Evolutionary conservation across 495 filamentous ascomycete genomes (phyloP).

Genomic region (Daldinia grandis): DNA sequence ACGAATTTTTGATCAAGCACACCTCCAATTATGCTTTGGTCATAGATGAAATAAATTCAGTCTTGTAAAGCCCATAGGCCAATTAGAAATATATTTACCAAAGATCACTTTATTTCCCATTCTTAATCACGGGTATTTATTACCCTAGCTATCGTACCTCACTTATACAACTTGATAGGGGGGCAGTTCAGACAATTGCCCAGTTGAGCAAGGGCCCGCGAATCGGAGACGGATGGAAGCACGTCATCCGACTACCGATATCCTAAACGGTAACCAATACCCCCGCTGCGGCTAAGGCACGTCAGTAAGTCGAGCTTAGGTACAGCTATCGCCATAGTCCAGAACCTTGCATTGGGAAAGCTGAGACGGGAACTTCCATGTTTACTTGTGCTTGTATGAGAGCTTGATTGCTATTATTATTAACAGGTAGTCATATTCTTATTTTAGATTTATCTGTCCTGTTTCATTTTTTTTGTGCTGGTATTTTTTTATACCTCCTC

Average conservation of each 20-base stretch:
- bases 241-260: slow-evolving; percentile 41
- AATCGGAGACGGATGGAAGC: slow-evolving; percentile 34
- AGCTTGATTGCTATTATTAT: slow-evolving; percentile 13
- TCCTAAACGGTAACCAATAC: slow-evolving; percentile 35
- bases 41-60: too few species aligned
- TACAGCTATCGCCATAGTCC: slow-evolving; percentile 2
- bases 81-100: too few species aligned
- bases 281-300: slow-evolving; percentile 30
- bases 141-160: not conserved
- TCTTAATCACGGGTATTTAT: not conserved
- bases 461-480: not conserved
- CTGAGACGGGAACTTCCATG: not conserved
- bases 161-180: slow-evolving; percentile 6
- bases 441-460: not conserved
- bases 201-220: slow-evolving; percentile 22
- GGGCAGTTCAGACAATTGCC: slow-evolving; percentile 19
- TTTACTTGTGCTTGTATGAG: slow-evolving; percentile 11
- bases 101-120: too few species aligned
- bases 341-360: not conserved
- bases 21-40: not conserved
- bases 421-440: too few species aligned
- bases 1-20: not conserved
- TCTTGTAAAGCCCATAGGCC: too few species aligned
- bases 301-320: slow-evolving; percentile 1
- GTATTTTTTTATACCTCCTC: not conserved